Base-by-base conservation (phyloP, 164 flowering plant species). In the Paratinospora sagittata region DNA sequence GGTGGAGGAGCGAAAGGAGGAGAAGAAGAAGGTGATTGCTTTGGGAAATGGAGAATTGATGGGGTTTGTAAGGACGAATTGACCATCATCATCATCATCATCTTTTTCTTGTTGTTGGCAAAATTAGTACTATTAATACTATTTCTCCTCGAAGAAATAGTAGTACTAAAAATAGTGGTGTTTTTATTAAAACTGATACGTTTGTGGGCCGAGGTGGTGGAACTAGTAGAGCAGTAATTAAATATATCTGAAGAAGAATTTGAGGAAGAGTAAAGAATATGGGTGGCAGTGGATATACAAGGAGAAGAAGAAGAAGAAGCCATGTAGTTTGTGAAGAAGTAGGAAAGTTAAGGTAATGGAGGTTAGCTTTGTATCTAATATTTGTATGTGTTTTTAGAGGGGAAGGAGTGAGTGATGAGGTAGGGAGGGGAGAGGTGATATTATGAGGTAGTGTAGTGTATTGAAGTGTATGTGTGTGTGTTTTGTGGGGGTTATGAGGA, bases 41-140 rank as follows among this genome's bases (percentile, higher is more conserved):
- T 82, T 21, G 84, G 83, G 72, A 78, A 71, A 55, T 78, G 78
- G 47, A 82, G 74, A 6, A 67, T 33, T 21, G 78, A 68, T 33
- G 78, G 73, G 10, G 81, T 66, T 1, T 70, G 70, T 1, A 67
- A 55, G 11, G 81, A 63, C 60, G 67, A 76, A 34, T 27, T 69
- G 61, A 62, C 33, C n/a, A 16, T 14, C n/a, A 16, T 16, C n/a
- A 0, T 3, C n/a, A 6, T 6, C 39, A 36, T 3, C 58, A 0
- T 16, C 21, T 52, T 6, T 0, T 49, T 1, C 16, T 63, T 27
- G 27, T 6, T 63, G 39, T 14, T n/a, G 6, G 43, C n/a, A 69
- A 23, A 52, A 65, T n/a, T n/a, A n/a, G n/a, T n/a, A n/a, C n/a
- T n/a, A n/a, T n/a, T n/a, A n/a, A n/a, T n/a, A n/a, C n/a, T n/a